A percentile compares a stretch with the other conserved stretches of the same genome.
Evolutionary conservation across 371 early-diverging fungal species (phyloP).

Genomic region (Lichtheimia ramosa): DNA sequence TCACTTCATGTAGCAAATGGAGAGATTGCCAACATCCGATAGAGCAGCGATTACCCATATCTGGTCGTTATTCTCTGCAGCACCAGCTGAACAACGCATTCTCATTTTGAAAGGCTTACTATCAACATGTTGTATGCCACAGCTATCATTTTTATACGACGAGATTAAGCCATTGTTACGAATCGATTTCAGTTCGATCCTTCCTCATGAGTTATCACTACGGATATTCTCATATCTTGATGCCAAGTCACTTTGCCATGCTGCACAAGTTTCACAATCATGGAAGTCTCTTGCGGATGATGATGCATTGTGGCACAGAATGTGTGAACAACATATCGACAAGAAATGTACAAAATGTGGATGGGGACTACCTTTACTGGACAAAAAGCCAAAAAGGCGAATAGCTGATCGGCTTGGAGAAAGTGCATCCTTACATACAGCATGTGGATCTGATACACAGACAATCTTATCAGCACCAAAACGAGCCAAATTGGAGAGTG

Average conservation of each 20-base stretch:
- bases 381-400: constrained; percentile 29
- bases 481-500: neutral
- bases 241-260: constrained; percentile 88
- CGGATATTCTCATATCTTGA: constrained; percentile 86
- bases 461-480: neutral
- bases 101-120: constrained; percentile 74
- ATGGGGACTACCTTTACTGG: constrained; percentile 87
- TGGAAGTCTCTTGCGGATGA: constrained; percentile 89
- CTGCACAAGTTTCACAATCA: constrained; percentile 79
- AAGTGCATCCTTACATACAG: constrained; percentile 14
- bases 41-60: constrained; percentile 56
- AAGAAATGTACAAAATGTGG: constrained; percentile 94
- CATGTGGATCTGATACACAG: constrained; percentile 21
- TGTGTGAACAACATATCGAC: constrained; percentile 97
- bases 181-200: constrained; percentile 78
- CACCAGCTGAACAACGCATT: constrained; percentile 57
- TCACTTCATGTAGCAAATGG: constrained; percentile 35
- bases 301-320: constrained; percentile 89
- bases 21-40: constrained; percentile 42
- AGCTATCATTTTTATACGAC: constrained; percentile 75
- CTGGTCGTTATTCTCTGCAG: constrained; percentile 63
- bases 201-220: constrained; percentile 80
- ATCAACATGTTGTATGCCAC: constrained; percentile 73
- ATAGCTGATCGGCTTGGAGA: neutral
- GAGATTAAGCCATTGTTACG: constrained; percentile 68